Base-by-base conservation (phyloP, 176 grass and related monocot species). In the Carex pumila region DNA sequence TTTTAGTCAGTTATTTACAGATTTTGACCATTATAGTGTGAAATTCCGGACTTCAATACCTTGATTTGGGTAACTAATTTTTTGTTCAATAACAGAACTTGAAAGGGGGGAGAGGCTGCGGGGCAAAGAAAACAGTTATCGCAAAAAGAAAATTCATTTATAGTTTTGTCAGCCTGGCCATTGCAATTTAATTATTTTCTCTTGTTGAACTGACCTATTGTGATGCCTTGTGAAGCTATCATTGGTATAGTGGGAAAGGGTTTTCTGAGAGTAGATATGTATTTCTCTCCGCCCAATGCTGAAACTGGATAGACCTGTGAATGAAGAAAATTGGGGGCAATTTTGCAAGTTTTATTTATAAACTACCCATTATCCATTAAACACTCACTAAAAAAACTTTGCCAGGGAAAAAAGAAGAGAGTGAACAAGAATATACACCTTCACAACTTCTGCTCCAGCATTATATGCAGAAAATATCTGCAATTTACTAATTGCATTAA, bases 141-240 rank as follows among this genome's bases (percentile, higher is more conserved):
- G 41, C 67, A 10, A 70, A 69, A 41, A 70, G 2, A 70, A 10
- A 70, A n/a, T 10, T 70, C 36, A 43, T 43, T 70, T 70, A 13
- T 14, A 9, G 29, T 65, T 29, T 30, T 4, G 22, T n/a, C 17
- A 65, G 12, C 4, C 10, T 32, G 25, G 31, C 9, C 9, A 63
- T 10, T 11, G 12, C 11, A 31, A 31, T 39, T 6, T 39, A 6
- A 39, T 39, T 0, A 39, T 39, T 39, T 31, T 70, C 66, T 41
- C 19, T 73, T 11, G n/a, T 74, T 74, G 7, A 49, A 74, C 71
- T 49, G 21, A 91, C 95, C 90, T 68, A 81, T 89, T 62, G 86
- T 61, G 47, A 94, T 93, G 63, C 95, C 95, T 91, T 98, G 95
- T 30, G 95, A 98, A 93, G 95, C 95, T 79, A 98, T 85, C 84